These are phyloP conservation scores for Xylaria multiplex DNA, from an alignment of 2,329 filamentous ascomycete species.

Conservation along the genomic window DNA sequence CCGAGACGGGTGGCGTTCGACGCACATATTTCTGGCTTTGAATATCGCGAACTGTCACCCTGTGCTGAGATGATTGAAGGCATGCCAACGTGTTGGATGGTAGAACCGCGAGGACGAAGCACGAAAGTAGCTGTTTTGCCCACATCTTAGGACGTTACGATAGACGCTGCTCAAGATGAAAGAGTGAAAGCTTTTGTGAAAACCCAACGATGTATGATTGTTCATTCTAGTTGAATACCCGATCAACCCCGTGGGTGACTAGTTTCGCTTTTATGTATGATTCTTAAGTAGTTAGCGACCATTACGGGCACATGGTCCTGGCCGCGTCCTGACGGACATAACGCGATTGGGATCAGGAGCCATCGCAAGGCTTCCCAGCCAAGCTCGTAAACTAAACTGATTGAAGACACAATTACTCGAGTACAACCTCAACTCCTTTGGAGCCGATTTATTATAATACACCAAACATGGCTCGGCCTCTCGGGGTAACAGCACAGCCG, in stretches of 20 bases:
- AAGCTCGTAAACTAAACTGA: slow-evolving; percentile 24
- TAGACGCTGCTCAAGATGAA: not conserved
- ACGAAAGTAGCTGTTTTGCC: not conserved
- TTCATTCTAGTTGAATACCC: not conserved
- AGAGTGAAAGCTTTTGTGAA: not conserved
- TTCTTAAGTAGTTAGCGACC: not conserved
- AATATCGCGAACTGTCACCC: slow-evolving; percentile 19
- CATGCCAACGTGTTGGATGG: slow-evolving; percentile 17
- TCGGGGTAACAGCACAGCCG: not conserved
- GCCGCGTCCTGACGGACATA: not conserved
- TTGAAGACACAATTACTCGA: slow-evolving; percentile 5
- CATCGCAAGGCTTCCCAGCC: not conserved
- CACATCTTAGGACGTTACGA: slow-evolving; percentile 16
- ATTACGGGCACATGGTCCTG: not conserved
- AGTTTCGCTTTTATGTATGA: slow-evolving; percentile 9
- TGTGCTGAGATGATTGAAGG: slow-evolving; percentile 5
- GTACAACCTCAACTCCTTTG: not conserved
- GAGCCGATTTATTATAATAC: not conserved
- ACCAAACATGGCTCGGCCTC: not conserved
- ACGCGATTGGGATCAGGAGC: not conserved
- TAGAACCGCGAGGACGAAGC: slow-evolving; percentile 1
- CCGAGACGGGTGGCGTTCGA: slow-evolving; percentile 10
- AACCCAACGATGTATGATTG: not conserved
- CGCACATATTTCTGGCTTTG: slow-evolving; percentile 1
- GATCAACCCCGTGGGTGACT: not conserved